Percentiles rank a stretch among this genome's conserved stretches.
Conservation (phyloP, 371 early-diverging fungal genomes). For the Apophysomyces ossiformis region DNA sequence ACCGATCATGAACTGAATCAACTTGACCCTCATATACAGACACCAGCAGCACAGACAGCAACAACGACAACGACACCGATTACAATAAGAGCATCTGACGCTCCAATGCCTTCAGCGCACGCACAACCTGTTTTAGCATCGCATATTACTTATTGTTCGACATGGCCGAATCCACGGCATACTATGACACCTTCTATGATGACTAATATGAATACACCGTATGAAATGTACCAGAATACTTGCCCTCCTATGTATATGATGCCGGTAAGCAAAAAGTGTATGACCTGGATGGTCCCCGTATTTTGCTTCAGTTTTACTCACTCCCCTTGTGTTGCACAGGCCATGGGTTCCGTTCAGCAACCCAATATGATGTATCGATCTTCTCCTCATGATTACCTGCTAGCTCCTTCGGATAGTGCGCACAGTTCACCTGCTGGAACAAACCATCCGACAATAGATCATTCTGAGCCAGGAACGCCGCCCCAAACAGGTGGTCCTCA, state of each 20-base stretch:
- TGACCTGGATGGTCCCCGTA: not conserved
- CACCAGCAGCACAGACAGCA: not conserved
- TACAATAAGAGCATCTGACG: not conserved
- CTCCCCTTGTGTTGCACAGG: not conserved
- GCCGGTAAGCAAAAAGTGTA: not conserved
- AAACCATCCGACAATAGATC: not conserved
- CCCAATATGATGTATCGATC: conserved; percentile 5
- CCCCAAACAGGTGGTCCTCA: not conserved
- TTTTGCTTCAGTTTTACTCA: not conserved
- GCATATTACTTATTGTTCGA: conserved; percentile 1
- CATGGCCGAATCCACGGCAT: not conserved
- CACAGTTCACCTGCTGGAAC: conserved; percentile 4
- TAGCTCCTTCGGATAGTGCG: not conserved
- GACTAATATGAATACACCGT: not conserved
- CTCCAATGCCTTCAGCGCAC: too few relatives aligned
- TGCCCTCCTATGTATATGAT: conserved; percentile 7
- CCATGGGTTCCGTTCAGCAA: not conserved
- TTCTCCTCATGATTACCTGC: not conserved
- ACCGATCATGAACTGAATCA: not conserved
- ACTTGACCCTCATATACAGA: not conserved
- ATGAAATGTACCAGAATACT: conserved; percentile 5
- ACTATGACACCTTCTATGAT: not conserved
- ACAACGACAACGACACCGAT: not conserved
- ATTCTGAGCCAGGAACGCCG: conserved; percentile 3
- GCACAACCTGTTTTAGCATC: not conserved